phyloP scores from a whole-genome alignment of 306 rosid genomes.

The Vigna nakashimae region DNA sequence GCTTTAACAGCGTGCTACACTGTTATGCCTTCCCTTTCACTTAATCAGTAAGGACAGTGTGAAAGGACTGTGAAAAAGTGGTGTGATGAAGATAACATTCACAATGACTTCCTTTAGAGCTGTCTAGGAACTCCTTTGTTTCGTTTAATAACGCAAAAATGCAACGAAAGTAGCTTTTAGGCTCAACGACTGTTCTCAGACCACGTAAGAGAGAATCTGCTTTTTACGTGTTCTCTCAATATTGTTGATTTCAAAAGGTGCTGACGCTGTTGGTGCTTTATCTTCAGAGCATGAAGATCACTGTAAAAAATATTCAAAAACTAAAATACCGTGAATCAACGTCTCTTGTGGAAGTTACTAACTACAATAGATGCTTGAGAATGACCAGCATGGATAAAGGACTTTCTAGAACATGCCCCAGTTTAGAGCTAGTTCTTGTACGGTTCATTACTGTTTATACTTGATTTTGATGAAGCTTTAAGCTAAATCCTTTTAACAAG shows the following conservation, averaged over 20 bases:
- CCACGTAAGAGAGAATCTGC: conserved; percentile 62
- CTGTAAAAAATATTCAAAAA: neutral
- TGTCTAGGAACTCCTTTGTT: conserved; percentile 40
- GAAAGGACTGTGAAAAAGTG: conserved; percentile 31
- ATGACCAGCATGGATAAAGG: conserved; percentile 19
- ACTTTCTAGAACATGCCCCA: conserved; percentile 11
- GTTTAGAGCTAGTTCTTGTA: neutral
- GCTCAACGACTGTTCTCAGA: conserved; percentile 34
- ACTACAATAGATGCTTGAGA: conserved; percentile 17
- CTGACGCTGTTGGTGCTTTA: neutral
- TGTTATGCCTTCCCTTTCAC: conserved; percentile 30
- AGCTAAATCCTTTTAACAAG: conserved; percentile 22
- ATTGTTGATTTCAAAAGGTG: conserved; percentile 28
- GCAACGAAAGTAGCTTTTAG: conserved; percentile 50
- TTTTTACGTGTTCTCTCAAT: conserved; percentile 46
- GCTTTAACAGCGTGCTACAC: conserved; percentile 32
- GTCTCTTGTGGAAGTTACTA: conserved; percentile 29
- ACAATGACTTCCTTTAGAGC: conserved; percentile 44
- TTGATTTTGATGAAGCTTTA: conserved; percentile 35
- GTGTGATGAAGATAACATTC: conserved; percentile 33
- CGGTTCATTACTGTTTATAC: conserved; percentile 26
- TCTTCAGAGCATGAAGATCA: conserved; percentile 1
- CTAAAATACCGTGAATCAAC: conserved; percentile 24
- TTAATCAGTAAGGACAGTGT: conserved; percentile 46
- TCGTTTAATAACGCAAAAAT: conserved; percentile 37